These are phyloP conservation scores for Sambucus nigra DNA, from an alignment of 129 eudicot genomes.

Conservation along the genomic window DNA sequence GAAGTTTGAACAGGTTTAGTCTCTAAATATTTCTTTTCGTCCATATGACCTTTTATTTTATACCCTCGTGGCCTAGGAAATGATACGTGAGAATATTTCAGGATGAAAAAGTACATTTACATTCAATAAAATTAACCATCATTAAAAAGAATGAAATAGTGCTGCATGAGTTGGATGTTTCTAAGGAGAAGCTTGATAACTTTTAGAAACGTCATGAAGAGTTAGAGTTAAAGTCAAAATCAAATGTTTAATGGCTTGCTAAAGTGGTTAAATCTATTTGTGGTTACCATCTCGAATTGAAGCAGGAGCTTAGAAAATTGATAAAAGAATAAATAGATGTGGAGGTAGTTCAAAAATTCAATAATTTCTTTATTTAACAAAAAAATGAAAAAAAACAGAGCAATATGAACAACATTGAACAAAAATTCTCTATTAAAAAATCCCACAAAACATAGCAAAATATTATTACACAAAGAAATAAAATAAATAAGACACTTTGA, in stretches of 20 bases:
- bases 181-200: slow-evolving; percentile 35
- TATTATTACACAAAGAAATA: too few relatives aligned
- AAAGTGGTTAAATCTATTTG: slow-evolving; percentile 58
- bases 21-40: background rate
- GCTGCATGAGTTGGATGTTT: slow-evolving; percentile 42
- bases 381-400: too few relatives aligned
- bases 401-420: too few relatives aligned
- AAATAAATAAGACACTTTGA: too few relatives aligned
- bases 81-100: slow-evolving; percentile 17
- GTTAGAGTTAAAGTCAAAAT: slow-evolving; percentile 39
- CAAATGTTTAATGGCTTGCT: slow-evolving; percentile 39
- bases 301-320: slow-evolving; percentile 49
- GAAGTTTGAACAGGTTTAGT: slow-evolving; percentile 70
- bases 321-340: slow-evolving; percentile 39
- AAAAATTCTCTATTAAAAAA: too few relatives aligned
- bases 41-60: background rate
- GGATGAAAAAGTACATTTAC: slow-evolving; percentile 43
- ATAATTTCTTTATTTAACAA: background rate
- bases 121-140: slow-evolving; percentile 29
- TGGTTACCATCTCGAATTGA: slow-evolving; percentile 51
- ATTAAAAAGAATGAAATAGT: slow-evolving; percentile 42
- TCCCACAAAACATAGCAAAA: too few relatives aligned
- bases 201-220: slow-evolving; percentile 43
- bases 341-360: too few relatives aligned
- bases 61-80: background rate